Evolutionary conservation across 2,329 filamentous ascomycete genomes (phyloP).

Genomic region (Alternaria conjuncta): DNA sequence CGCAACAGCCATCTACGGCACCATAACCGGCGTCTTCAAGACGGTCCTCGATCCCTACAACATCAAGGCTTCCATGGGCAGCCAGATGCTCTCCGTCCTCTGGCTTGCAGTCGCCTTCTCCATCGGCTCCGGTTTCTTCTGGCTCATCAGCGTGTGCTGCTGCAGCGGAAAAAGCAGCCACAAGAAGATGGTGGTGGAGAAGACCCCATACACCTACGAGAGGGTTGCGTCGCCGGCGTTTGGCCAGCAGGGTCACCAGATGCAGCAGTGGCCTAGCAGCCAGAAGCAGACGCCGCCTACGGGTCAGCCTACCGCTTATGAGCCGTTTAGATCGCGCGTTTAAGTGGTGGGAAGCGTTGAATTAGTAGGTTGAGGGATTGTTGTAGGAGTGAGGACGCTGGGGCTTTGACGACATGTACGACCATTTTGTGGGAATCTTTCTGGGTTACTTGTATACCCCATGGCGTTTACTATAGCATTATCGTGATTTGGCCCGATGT

Average conservation of each 20-base stretch:
- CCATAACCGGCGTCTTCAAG: constrained; percentile 73
- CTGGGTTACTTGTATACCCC: neutral
- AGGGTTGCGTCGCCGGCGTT: constrained; percentile 55
- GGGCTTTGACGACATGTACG: constrained; percentile 17
- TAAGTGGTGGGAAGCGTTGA: constrained; percentile 8
- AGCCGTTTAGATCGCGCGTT: constrained; percentile 50
- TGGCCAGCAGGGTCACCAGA: constrained; percentile 38
- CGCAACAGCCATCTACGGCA: constrained; percentile 74
- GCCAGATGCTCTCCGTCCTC: constrained; percentile 70
- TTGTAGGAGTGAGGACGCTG: neutral
- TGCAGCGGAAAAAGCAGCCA: constrained; percentile 70
- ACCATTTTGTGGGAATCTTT: constrained; percentile 2
- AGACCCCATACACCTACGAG: constrained; percentile 68
- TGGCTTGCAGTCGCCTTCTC: constrained; percentile 85
- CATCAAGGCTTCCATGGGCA: constrained; percentile 71
- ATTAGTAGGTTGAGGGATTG: neutral
- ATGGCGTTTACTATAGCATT: neutral
- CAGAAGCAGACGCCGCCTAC: constrained; percentile 29
- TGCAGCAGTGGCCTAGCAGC: constrained; percentile 20
- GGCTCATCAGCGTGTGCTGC: constrained; percentile 91
- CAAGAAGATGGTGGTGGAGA: constrained; percentile 60
- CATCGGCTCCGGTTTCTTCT: constrained; percentile 80
- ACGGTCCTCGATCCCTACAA: constrained; percentile 72
- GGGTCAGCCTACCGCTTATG: constrained; percentile 45
- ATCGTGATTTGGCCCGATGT: neutral